Base-by-base conservation (phyloP, 2,329 filamentous ascomycete genomes). In the Colletotrichum cuscutae region DNA sequence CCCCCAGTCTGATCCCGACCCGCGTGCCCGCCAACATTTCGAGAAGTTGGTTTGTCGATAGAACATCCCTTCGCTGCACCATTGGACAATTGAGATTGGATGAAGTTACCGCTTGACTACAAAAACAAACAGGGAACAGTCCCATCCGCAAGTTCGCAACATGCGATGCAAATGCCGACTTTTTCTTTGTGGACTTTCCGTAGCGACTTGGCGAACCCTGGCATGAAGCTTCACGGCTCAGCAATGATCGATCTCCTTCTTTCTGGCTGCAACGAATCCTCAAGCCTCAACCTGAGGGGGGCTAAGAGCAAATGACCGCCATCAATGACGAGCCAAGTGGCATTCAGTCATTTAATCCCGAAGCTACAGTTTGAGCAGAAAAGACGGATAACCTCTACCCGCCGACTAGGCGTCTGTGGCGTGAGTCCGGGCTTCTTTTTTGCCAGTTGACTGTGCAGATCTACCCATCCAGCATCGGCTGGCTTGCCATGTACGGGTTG, bases 341-440 rank as follows among this genome's bases (percentile, higher is more conserved):
- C 60, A 56, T 35, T 54, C 46, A 35, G 26, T 32, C 37, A 70
- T 35, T 12, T 11, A 12, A 35, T 46, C 35, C 32, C 42, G 60
- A 46, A 60, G 66, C 70, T 69, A 72, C 56, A 56, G 54, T 52
- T 57, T 37, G 66, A 42, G 52, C 59, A 60, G 65, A 37, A 49
- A 24, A 69, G 59, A 49, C 66, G 70, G 70, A 72, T 70, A 60
- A 26, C 60, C 69, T 72, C 66, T 70, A 65, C 60, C 66, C 70
- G 70, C 61, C 66, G 35, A 22, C 28, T 37, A 52, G 49, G 57
- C 42, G 62, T 15, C 67, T 32, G 32, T 72, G 70, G 70, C 70
- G 69, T 70, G 56, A 66, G 46, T 52, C 30, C 65, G 37, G 69
- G 49, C 70, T 60, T 35, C 28, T 52, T 49, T 28, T 13, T 32